Evolutionary conservation across 345 rosid species (phyloP), one percentile per base, ranked within the genome.

Genomic region (Brassica juncea): DNA sequence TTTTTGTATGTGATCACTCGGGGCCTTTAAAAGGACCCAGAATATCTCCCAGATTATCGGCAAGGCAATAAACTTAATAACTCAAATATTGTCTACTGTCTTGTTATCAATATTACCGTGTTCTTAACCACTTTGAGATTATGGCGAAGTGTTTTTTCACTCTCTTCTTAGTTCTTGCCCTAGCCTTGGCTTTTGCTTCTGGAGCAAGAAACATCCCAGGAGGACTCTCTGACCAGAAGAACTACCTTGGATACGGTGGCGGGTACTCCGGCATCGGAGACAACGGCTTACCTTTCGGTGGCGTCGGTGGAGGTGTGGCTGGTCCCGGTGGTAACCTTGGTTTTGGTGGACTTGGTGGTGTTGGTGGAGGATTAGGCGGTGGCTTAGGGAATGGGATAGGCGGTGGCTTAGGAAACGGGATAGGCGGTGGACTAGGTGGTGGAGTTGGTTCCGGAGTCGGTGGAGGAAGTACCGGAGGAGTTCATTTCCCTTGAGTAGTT

Each of bases 181-280:
- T 87, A 68, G 80, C 72, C 5, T 82, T 75, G 5, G 79, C 52
- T 64, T 69, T 77, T 52, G 31, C 82, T 16, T 68, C 70, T 32
- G 86, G 58, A n/a, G 88, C 96, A 57, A 83, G 90, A 67, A 82
- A 58, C 19, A 72, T 52, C 55, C 92, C 89, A 1, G 80, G 82
- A 10, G 88, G 90, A 5, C 75, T 91, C 28, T 82, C 78, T 49
- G 97, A 94, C 85, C 88, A 89, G 73, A 94, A 91, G 88, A 89
- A 89, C 84, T 88, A 89, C 68, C 23, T 80, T 25, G 73, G 85
- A 12, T 93, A 85, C n/a, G 93, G 94, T 23, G 97, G 97, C 3
- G 97, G 94, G 49, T 80, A 15, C 67, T 66, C 88, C 1, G 97
- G 98, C 2, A 3, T 91, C 5, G 98, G 93, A 4, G 70, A 82